Evolutionary conservation across 805 yeast genomes (phyloP).

Genomic region (Yarrowia alimentaria): DNA sequence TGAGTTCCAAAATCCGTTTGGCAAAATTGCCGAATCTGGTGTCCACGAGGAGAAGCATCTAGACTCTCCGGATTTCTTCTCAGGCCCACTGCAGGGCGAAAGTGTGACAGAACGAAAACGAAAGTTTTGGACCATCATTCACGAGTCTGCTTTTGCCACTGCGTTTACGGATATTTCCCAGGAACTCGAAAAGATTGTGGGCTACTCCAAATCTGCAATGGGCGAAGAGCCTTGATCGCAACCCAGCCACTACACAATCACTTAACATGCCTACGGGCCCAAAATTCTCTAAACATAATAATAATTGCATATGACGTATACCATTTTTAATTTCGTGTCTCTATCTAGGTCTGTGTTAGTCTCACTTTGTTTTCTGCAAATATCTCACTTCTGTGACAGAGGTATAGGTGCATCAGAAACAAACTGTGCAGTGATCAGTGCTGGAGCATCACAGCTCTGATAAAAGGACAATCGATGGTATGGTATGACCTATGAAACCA

Average conservation of each 20-base stretch:
- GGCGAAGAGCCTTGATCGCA: slow-evolving; percentile 45
- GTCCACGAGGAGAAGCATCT: background rate
- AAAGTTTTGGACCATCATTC: slow-evolving; percentile 49
- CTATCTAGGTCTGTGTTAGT: slow-evolving; percentile 8
- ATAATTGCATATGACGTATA: slow-evolving; percentile 15
- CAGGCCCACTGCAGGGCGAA: slow-evolving; percentile 1
- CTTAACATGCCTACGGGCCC: background rate
- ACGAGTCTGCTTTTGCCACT: slow-evolving; percentile 50
- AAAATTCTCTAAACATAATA: slow-evolving; percentile 22
- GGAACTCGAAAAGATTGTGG: slow-evolving; percentile 43
- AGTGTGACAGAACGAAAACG: slow-evolving; percentile 23
- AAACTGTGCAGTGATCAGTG: too few species aligned
- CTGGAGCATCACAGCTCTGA: too few species aligned
- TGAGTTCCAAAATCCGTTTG: slow-evolving; percentile 10
- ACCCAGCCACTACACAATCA: background rate
- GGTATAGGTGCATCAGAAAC: too few species aligned
- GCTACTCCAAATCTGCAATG: slow-evolving; percentile 44
- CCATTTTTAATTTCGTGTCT: slow-evolving; percentile 3
- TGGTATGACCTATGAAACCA: too few species aligned
- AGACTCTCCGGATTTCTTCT: background rate
- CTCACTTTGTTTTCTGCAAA: background rate
- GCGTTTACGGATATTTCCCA: slow-evolving; percentile 50
- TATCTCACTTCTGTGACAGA: too few species aligned
- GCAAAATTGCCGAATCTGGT: slow-evolving; percentile 2
- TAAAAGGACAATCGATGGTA: too few species aligned